Percentiles rank a stretch among this genome's conserved stretches.
phyloP scores from a whole-genome alignment of 805 yeast species.

The Candida hungchunana region DNA sequence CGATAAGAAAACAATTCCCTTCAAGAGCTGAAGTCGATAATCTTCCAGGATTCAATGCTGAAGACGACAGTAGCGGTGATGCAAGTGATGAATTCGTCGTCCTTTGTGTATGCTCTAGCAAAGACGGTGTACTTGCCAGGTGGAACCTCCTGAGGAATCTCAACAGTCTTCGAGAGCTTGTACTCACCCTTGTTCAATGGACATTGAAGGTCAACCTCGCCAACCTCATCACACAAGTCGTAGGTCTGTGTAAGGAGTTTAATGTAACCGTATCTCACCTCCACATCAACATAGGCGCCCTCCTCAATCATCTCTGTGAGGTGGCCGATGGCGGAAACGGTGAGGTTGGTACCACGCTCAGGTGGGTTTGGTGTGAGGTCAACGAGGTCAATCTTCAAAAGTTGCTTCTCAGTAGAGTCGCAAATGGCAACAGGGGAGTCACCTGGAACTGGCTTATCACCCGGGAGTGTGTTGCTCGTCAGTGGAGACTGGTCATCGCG shows the following conservation, averaged over 20 bases:
- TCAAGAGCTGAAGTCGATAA: no score
- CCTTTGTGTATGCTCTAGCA: conserved; percentile 86
- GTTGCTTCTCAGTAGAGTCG: conserved; percentile 59
- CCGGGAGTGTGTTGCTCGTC: conserved; percentile 28
- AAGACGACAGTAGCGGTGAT: conserved; percentile 63
- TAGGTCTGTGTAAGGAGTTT: conserved; percentile 83
- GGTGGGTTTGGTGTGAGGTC: conserved; percentile 85
- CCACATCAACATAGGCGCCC: conserved; percentile 94
- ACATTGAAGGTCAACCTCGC: conserved; percentile 79
- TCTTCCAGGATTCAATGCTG: conserved; percentile 31
- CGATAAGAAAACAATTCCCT: no score
- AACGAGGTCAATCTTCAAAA: conserved; percentile 57
- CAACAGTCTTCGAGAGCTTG: conserved; percentile 63
- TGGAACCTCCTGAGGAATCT: conserved; percentile 88
- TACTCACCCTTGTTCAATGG: conserved; percentile 74
- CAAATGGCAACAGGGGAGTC: conserved; percentile 81
- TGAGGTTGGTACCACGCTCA: conserved; percentile 73
- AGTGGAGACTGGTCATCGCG: conserved; percentile 18
- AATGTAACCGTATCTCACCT: conserved; percentile 89
- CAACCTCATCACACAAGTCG: conserved; percentile 85
- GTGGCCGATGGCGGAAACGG: conserved; percentile 70
- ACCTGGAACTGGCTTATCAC: conserved; percentile 76
- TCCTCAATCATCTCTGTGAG: conserved; percentile 55
- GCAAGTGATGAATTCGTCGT: conserved; percentile 81
- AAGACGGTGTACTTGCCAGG: conserved; percentile 86